These are phyloP conservation scores for Peronospora tabacina DNA, from an alignment of 352 stramenopile genomes.

Conservation along the genomic window DNA sequence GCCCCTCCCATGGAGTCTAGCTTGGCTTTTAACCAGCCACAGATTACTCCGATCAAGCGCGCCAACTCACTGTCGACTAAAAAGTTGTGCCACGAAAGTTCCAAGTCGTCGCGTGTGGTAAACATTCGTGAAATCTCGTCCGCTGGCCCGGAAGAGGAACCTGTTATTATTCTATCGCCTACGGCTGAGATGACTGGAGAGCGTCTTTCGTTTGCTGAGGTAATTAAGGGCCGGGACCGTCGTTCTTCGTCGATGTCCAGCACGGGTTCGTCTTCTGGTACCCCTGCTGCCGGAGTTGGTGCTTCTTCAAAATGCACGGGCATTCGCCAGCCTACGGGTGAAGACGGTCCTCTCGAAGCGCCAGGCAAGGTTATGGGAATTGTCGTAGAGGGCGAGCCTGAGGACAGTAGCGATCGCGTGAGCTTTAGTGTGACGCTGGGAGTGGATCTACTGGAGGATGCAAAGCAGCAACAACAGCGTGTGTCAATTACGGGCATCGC, in stretches of 20 bases:
- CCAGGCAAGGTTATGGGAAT: constrained; percentile 79
- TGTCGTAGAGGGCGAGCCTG: constrained; percentile 46
- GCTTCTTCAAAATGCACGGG: constrained; percentile 16
- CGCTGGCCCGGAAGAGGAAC: constrained; percentile 33
- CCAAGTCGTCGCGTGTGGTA: constrained; percentile 67
- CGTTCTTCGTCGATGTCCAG: constrained; percentile 43
- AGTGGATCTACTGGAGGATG: constrained; percentile 55
- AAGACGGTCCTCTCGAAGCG: constrained; percentile 58
- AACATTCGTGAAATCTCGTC: constrained; percentile 58
- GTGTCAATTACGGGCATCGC: constrained; percentile 35
- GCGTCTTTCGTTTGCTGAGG: constrained; percentile 41
- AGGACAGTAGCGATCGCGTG: constrained; percentile 52
- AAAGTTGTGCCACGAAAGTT: constrained; percentile 36
- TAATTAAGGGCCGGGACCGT: constrained; percentile 39
- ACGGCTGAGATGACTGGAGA: constrained; percentile 31
- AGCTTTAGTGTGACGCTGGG: constrained; percentile 81
- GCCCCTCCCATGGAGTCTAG: constrained; percentile 25
- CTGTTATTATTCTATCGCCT: constrained; percentile 24
- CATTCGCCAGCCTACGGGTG: constrained; percentile 70
- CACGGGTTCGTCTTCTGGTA: constrained; percentile 24
- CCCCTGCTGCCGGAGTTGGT: constrained; percentile 2
- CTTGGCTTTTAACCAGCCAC: constrained; percentile 14
- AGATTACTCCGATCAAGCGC: constrained; percentile 47
- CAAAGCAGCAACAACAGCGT: constrained; percentile 54
- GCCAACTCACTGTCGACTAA: constrained; percentile 53